These are phyloP conservation scores for Mycosphaerelloides madeirae DNA, from an alignment of 2,329 filamentous ascomycete species.

Conservation along the genomic window DNA sequence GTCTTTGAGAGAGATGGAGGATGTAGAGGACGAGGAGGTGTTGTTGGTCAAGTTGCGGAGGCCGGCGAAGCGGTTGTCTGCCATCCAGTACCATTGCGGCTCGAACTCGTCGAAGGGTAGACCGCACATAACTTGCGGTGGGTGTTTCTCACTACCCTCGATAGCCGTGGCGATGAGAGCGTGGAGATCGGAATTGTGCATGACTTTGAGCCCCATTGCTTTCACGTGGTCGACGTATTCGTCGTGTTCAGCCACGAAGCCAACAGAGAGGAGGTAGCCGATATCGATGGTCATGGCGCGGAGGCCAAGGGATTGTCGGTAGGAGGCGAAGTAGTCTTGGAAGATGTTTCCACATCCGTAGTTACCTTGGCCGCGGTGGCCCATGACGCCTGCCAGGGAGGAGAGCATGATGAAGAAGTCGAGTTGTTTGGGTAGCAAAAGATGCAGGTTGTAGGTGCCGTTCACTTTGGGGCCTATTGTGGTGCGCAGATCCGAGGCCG, in stretches of 20 bases:
- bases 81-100: slow-evolving; percentile 10
- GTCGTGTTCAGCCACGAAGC: slow-evolving; percentile 20
- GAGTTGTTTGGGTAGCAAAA: slow-evolving; percentile 14
- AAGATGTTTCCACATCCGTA: slow-evolving; percentile 48
- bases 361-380: slow-evolving; percentile 45
- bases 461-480: slow-evolving; percentile 24
- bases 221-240: slow-evolving; percentile 10
- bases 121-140: slow-evolving; percentile 6
- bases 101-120: slow-evolving; percentile 6
- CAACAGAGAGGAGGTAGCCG: slow-evolving; percentile 30
- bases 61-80: slow-evolving; percentile 7
- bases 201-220: slow-evolving; percentile 10
- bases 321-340: slow-evolving; percentile 24
- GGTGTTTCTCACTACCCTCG: slow-evolving; percentile 3
- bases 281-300: slow-evolving; percentile 27
- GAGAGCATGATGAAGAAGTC: slow-evolving; percentile 33
- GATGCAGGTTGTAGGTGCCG: slow-evolving; percentile 27
- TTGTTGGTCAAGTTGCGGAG: neutral
- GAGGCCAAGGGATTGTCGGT: slow-evolving; percentile 25
- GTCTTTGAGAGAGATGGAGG: slow-evolving; percentile 2
- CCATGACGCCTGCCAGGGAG: slow-evolving; percentile 22
- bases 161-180: slow-evolving; percentile 9
- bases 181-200: slow-evolving; percentile 11
- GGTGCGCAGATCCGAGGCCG: slow-evolving; percentile 6
- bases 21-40: neutral